These are phyloP conservation scores for Camelina neglecta DNA, from an alignment of 345 rosid genomes.

Conservation along the genomic window DNA sequence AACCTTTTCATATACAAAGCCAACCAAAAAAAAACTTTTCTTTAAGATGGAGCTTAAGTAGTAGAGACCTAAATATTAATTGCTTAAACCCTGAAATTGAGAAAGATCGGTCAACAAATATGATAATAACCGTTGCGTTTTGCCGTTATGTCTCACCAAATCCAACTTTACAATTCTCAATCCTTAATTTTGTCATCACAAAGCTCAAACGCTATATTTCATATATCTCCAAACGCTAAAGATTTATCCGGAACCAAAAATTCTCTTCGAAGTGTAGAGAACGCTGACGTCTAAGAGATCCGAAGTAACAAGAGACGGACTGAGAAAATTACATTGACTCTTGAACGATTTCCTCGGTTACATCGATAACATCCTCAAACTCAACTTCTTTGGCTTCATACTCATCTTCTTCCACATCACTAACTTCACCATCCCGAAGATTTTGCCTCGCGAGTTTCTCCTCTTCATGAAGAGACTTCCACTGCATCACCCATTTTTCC, in stretches of 20 bases:
- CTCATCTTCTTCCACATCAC: conserved; percentile 88
- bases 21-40: too few relatives aligned
- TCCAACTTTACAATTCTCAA: too few relatives aligned
- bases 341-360: conserved; percentile 47
- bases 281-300: neutral
- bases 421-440: conserved; percentile 83
- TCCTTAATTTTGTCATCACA: too few relatives aligned
- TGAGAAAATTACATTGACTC: conserved; percentile 18
- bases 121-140: too few relatives aligned
- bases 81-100: too few relatives aligned
- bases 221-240: too few relatives aligned
- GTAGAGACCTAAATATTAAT: too few relatives aligned
- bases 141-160: too few relatives aligned
- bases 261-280: neutral
- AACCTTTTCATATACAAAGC: too few relatives aligned
- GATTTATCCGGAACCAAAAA: conserved; percentile 4
- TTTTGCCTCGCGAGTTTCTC: conserved; percentile 67
- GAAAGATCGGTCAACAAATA: too few relatives aligned
- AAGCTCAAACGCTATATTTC: too few relatives aligned
- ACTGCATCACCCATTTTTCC: conserved; percentile 74
- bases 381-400: conserved; percentile 76
- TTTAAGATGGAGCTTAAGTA: too few relatives aligned
- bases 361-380: conserved; percentile 54
- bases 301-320: neutral
- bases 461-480: conserved; percentile 71